Conservation (phyloP, 2,329 filamentous ascomycete genomes). For the Fusarium siculi region DNA sequence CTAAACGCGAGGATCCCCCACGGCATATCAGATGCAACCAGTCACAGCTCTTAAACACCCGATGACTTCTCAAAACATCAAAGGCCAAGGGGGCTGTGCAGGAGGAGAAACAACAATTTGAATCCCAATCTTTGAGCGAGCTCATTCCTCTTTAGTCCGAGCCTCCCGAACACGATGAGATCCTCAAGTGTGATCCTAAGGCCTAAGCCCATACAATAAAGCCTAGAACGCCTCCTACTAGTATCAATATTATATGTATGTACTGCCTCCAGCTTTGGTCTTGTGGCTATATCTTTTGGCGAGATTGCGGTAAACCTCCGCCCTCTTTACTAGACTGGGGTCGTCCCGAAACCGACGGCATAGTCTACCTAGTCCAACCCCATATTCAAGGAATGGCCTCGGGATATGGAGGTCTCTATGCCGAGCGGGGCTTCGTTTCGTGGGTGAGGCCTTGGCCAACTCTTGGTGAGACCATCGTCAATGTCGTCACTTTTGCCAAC, state of each 20-base stretch:
- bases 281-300: constrained; percentile 20
- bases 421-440: constrained; percentile 19
- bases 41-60: constrained; percentile 22
- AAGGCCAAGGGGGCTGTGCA: constrained; percentile 35
- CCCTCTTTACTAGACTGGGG: constrained; percentile 8
- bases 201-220: constrained; percentile 11
- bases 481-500: constrained; percentile 30
- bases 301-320: constrained; percentile 18
- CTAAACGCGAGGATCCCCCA: constrained; percentile 29
- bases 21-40: constrained; percentile 20
- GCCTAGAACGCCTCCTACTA: not conserved
- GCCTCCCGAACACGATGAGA: constrained; percentile 14
- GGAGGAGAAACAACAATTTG: constrained; percentile 23
- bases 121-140: constrained; percentile 9
- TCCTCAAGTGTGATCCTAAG: not conserved
- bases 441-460: constrained; percentile 4
- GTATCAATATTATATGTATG: not conserved
- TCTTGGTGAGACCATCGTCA: constrained; percentile 6
- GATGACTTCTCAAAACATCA: constrained; percentile 17
- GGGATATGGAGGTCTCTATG: constrained; percentile 25
- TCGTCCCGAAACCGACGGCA: constrained; percentile 12
- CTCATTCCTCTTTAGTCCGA: constrained; percentile 21
- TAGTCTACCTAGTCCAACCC: constrained; percentile 10
- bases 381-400: constrained; percentile 16
- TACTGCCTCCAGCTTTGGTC: not conserved